Percentiles rank a stretch among this genome's conserved stretches.
phyloP scores from a whole-genome alignment of 2,329 filamentous ascomycete species.

The Nemania sp. region DNA sequence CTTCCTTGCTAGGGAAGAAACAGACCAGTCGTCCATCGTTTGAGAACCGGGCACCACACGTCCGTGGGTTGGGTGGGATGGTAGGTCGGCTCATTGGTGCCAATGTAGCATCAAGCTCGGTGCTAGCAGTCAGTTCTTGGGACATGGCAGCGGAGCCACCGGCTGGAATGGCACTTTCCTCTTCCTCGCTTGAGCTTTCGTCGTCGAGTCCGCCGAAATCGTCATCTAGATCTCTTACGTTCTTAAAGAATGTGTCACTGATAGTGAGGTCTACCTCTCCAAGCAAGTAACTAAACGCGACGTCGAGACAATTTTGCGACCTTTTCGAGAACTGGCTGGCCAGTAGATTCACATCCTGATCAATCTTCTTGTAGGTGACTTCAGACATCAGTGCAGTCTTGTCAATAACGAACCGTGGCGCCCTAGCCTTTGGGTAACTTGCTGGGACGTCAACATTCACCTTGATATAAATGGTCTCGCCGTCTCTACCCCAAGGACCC shows the following conservation, averaged over 20 bases:
- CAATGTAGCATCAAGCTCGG: conserved; percentile 58
- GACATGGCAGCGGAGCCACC: conserved; percentile 64
- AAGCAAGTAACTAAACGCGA: conserved; percentile 65
- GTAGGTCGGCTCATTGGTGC: conserved; percentile 56
- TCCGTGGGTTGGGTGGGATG: conserved; percentile 60
- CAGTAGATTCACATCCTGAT: conserved; percentile 61
- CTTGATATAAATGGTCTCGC: conserved; percentile 64
- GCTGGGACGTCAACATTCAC: conserved; percentile 64
- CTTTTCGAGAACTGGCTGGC: conserved; percentile 59
- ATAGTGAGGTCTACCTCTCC: conserved; percentile 65
- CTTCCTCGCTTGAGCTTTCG: conserved; percentile 84
- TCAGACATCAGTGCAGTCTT: conserved; percentile 66
- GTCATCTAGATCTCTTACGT: conserved; percentile 66
- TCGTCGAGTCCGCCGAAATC: conserved; percentile 62
- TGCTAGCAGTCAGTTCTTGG: conserved; percentile 61
- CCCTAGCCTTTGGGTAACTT: conserved; percentile 61
- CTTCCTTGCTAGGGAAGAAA: conserved; percentile 72
- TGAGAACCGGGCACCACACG: conserved; percentile 65
- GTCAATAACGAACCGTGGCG: conserved; percentile 64
- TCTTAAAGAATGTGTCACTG: conserved; percentile 65
- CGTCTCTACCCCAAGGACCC: conserved; percentile 65
- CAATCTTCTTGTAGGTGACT: conserved; percentile 57
- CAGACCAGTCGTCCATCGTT: conserved; percentile 66
- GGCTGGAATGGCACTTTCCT: conserved; percentile 63
- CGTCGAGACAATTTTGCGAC: conserved; percentile 65